A percentile compares a stretch with the other conserved stretches of the same genome.
phyloP scores from a whole-genome alignment of 2,329 filamentous ascomycete genomes.

The Diaporthe sp. region DNA sequence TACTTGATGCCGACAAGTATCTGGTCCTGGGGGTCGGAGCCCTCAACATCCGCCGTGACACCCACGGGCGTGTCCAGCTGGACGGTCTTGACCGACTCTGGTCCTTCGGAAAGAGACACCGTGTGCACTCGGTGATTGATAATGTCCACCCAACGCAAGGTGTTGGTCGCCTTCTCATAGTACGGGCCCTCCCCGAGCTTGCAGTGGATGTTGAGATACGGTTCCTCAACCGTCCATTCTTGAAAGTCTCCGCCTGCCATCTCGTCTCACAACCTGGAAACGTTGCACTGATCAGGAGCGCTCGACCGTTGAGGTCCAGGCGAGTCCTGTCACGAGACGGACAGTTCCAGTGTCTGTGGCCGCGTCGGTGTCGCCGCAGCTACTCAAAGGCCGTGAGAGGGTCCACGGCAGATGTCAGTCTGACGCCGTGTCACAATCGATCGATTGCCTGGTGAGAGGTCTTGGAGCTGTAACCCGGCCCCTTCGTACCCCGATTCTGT shows the following conservation, averaged over 20 bases:
- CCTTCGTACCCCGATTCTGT: constrained; percentile 20
- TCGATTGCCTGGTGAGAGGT: constrained; percentile 28
- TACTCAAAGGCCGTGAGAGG: constrained; percentile 35
- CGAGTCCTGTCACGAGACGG: constrained; percentile 34
- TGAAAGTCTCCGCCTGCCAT: constrained; percentile 56
- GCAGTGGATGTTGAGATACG: constrained; percentile 74
- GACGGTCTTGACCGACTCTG: constrained; percentile 72
- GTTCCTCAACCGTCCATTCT: constrained; percentile 65
- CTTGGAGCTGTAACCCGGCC: constrained; percentile 19
- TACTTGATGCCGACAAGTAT: constrained; percentile 86
- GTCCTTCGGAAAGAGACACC: constrained; percentile 75
- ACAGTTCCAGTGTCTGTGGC: constrained; percentile 32
- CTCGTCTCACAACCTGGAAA: constrained; percentile 33
- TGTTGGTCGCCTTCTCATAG: constrained; percentile 75
- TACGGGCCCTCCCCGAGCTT: constrained; percentile 81
- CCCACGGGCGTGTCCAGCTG: constrained; percentile 69
- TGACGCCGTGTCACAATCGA: constrained; percentile 40
- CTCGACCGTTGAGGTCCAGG: constrained; percentile 4
- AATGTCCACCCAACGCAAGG: constrained; percentile 86
- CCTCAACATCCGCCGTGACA: constrained; percentile 84
- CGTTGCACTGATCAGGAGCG: constrained; percentile 8
- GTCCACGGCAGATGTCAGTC: constrained; percentile 40
- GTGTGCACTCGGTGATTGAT: constrained; percentile 81
- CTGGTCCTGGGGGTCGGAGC: constrained; percentile 70
- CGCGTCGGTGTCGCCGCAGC: constrained; percentile 24